Base-by-base conservation (phyloP, 345 rosid species). In the Populus ilicifolia region DNA sequence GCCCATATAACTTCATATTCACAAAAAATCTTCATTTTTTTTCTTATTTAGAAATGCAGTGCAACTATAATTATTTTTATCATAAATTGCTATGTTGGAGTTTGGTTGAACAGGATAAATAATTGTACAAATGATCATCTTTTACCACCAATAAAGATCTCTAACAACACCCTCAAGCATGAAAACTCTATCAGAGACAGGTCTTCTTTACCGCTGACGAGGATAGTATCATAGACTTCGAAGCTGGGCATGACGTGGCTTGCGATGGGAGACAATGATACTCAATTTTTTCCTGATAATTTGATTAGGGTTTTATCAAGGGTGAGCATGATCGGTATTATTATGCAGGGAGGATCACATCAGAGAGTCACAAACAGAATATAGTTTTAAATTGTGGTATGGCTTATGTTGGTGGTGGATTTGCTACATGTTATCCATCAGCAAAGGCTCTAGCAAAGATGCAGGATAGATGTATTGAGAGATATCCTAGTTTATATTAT, bases 211-310 rank as follows among this genome's bases (percentile, higher is more conserved):
- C 41, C 18, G 14, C 11, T 68, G 1, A 87, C 97, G 0, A 72
- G 97, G 36, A 84, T 92, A 9, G 89, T 90, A 5, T 87, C 96
- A 2, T 94, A 94, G 76, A 90, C 90, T 2, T 74, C 91, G 48
- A 85, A 88, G 80, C 80, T 84, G 2, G 84, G 86, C 1, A 67
- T 87, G 83, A 82, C 97, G 75, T 92, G 97, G 96, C 85, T 94
- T 29, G 98, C 92, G 44, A 90, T 92, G 96, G 96, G 97, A 46
- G 98, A 92, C 23, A 97, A 92, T 68, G 96, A 94, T 75, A 94
- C 98, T 1, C 87, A 91, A 25, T 92, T 91, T 65, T 79, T 87
- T 50, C 50, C 90, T 8, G 94, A 94, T 66, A 94, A 94, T 79
- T 73, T 94, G 36, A 79, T 88, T 2, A 80, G 84, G 38, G 92